Evolutionary conservation across 2,329 filamentous ascomycete species (phyloP), one percentile per base, ranked within the genome.

Genomic region (Rhinocladiella similis): DNA sequence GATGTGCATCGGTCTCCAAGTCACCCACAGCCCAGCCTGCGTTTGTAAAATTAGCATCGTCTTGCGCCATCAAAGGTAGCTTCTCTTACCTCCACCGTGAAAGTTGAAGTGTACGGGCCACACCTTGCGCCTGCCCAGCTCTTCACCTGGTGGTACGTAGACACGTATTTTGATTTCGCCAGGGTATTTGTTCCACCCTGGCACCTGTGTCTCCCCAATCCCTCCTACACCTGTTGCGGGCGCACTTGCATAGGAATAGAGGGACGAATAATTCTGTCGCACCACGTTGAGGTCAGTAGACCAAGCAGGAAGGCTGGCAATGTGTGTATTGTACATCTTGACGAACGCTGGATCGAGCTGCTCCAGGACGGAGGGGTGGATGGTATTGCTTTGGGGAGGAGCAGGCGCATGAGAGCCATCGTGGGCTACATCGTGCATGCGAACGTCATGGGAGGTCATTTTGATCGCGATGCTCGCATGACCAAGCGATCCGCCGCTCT

Each of bases 51-150:
- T 61, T 47, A 61, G 38, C 36, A 20, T n/a, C 4, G 20, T n/a
- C 5, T 10, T 14, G 5, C 13, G 13, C n/a, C 25, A 25, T 12
- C n/a, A 9, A 13, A 19, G 20, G 36, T 5, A 33, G 14, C 25
- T n/a, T 22, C 27, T 53, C 39, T 43, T 63, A 64, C 63, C 63
- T 53, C 63, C 63, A 25, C 63, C 63, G 36, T 65, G 63, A 50
- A 65, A 65, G 50, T 65, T 64, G 53, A 65, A 64, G 54, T 65
- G 63, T 41, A 61, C 62, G 9, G 63, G 63, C 63, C 63, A 65
- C n/a, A 63, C 58, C 49, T 64, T 63, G 50, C 63, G 56, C 18
- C 53, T 47, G 16, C 60, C 58, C 16, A 56, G 57, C 52, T 63
- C 61, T 56, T 65, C 63, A n/a, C 63, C 63, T 1, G 63, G 61